Conservation (phyloP, 2,329 filamentous ascomycete species). For the Gaeumannomyces tritici region DNA sequence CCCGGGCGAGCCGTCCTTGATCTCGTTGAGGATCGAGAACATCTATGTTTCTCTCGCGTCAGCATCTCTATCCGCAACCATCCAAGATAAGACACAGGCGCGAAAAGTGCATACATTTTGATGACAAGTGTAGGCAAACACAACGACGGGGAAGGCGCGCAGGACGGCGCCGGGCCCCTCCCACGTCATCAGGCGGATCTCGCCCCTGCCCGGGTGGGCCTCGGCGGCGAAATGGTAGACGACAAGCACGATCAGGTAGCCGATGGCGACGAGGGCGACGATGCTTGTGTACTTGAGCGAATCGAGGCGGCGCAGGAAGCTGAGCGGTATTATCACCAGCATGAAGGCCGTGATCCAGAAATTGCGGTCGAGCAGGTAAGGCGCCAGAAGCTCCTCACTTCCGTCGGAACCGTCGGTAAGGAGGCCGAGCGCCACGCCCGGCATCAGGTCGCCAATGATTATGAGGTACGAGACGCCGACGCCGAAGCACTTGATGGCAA, state of each 20-base stretch:
- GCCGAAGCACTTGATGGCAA: constrained; percentile 96
- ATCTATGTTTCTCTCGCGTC: constrained; percentile 46
- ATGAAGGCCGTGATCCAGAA: constrained; percentile 99
- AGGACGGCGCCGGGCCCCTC: constrained; percentile 69
- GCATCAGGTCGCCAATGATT: constrained; percentile 98
- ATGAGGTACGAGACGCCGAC: constrained; percentile 97
- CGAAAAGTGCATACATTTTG: constrained; percentile 61
- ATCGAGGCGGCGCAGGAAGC: constrained; percentile 82
- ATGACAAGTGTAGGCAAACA: constrained; percentile 99
- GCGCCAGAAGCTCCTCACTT: constrained; percentile 47
- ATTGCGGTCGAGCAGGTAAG: constrained; percentile 77
- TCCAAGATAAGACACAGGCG: not conserved
- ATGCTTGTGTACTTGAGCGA: constrained; percentile 97
- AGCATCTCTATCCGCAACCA: not conserved
- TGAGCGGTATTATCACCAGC: constrained; percentile 89
- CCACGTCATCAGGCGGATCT: constrained; percentile 67
- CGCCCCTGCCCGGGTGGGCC: constrained; percentile 61
- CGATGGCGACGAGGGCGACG: constrained; percentile 83
- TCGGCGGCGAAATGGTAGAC: constrained; percentile 87
- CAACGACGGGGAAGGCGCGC: constrained; percentile 84
- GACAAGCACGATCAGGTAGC: constrained; percentile 85
- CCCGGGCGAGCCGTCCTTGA: constrained; percentile 68
- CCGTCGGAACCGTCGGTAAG: constrained; percentile 20
- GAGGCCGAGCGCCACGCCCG: constrained; percentile 81
- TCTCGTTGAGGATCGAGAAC: constrained; percentile 97